phyloP scores from a whole-genome alignment of 2,329 filamentous ascomycete species.

The Verticillium alfalfae region DNA sequence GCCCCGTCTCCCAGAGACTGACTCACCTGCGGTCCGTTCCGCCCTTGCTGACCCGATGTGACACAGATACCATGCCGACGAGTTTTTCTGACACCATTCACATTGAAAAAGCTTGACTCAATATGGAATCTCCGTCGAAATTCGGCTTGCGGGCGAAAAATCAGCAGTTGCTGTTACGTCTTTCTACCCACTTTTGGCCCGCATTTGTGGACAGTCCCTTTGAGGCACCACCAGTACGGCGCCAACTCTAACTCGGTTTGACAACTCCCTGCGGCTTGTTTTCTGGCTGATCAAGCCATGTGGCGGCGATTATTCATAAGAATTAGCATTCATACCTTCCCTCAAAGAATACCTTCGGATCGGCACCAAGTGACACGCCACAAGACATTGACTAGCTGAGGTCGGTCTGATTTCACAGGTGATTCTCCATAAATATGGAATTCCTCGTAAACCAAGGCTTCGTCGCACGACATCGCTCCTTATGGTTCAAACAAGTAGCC shows the following conservation, averaged over 20 bases:
- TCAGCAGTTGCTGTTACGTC: slow-evolving; percentile 12
- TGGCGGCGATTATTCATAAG: background rate
- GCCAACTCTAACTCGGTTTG: background rate
- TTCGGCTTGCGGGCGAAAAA: slow-evolving; percentile 6
- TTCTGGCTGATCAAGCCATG: background rate
- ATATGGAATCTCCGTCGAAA: slow-evolving; percentile 8
- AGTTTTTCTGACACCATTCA: slow-evolving; percentile 4
- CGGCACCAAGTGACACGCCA: too few relatives aligned
- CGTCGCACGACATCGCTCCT: too few relatives aligned
- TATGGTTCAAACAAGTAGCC: too few relatives aligned
- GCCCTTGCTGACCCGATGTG: slow-evolving; percentile 1
- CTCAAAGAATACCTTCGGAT: too few relatives aligned
- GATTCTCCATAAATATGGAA: too few relatives aligned
- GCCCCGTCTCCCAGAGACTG: background rate
- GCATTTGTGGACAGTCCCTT: background rate
- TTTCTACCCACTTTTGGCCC: slow-evolving; percentile 10
- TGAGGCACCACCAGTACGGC: background rate
- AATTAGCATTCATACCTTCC: too few relatives aligned
- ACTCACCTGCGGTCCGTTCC: slow-evolving; percentile 5
- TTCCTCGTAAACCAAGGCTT: too few relatives aligned
- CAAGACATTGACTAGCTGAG: too few relatives aligned
- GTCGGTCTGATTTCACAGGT: too few relatives aligned
- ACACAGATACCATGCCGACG: background rate
- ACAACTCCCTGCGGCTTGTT: background rate
- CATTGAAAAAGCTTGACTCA: slow-evolving; percentile 4